Base-by-base conservation (phyloP, 2,329 filamentous ascomycete genomes). In the Rhynchosporium secalis region DNA sequence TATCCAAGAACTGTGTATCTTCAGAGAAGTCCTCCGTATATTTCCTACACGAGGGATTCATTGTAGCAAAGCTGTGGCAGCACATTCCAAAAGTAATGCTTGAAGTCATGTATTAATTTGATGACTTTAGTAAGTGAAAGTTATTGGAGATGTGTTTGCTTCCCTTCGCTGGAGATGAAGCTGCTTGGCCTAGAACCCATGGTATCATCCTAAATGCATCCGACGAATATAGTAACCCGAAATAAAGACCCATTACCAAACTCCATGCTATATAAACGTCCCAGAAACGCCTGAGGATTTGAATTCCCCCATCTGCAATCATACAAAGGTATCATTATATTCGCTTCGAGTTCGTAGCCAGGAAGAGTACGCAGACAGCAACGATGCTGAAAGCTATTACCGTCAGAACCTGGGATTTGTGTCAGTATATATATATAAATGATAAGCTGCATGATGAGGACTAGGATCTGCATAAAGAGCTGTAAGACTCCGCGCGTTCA, bases 351-450 rank as follows among this genome's bases (percentile, higher is more conserved):
- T 78, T 76, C 9, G 78, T 79, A 20, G 76, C 75, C 3, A 91
- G 73, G 3, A 91, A 79, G 10, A 89, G 76, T 0, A 90, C 74
- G 69, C 87, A 90, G 8, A 87, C 85, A 7, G 81, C 86, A 33
- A 90, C 78, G 65, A 91, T 91, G 41, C 80, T 80, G 8, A 82
- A 71, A 3, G 87, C 83, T 33, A 90, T 81, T 3, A 85, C 75
- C 2, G 80, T 83, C 70, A 91, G 83, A 29, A 88, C 78, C 86
- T 89, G 58, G 8, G 15, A 29, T n/a, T 36, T n/a, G 15, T 8
- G 47, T 64, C 59, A 61, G 56, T 36, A 36, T 6, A 36, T 36
- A 6, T 36, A 6, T 10, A 36, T 5, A 36, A 36, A 36, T 20
- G 20, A 20, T 20, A 20, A 20, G 20, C 20, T 20, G 20, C 20